Conservation (phyloP, 805 yeast species). For the Monosporozyma aerobia region DNA sequence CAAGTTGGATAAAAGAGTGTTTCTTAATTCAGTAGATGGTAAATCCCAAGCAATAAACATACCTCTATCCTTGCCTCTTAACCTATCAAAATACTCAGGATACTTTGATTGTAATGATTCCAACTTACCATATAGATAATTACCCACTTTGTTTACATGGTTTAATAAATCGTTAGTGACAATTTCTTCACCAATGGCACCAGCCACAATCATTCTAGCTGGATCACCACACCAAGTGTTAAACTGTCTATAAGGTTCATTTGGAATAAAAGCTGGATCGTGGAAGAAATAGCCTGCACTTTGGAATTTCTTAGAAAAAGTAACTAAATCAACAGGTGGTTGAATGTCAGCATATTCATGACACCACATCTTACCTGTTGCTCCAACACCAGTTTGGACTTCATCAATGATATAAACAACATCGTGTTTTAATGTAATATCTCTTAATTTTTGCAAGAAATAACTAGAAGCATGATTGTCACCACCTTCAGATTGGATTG, state of each 20-base stretch:
- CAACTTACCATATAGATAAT: conserved; percentile 41
- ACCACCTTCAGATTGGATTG: conserved; percentile 73
- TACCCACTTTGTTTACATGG: conserved; percentile 44
- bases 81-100: conserved; percentile 36
- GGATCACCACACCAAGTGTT: conserved; percentile 79
- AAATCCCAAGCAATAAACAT: conserved; percentile 61
- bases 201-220: conserved; percentile 55
- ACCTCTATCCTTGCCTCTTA: conserved; percentile 57
- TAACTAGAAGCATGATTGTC: conserved; percentile 59
- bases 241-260: conserved; percentile 57
- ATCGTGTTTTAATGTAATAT: conserved; percentile 46
- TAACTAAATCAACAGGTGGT: conserved; percentile 58
- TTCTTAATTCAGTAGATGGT: conserved; percentile 36
- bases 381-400: conserved; percentile 70
- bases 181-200: conserved; percentile 49
- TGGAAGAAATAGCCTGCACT: conserved; percentile 63
- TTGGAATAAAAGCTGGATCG: conserved; percentile 50
- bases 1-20: conserved; percentile 36
- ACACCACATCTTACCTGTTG: conserved; percentile 65
- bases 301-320: conserved; percentile 66
- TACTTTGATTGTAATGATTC: conserved; percentile 30
- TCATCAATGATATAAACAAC: conserved; percentile 59
- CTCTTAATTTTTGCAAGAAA: conserved; percentile 57
- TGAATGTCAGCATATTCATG: conserved; percentile 59
- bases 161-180: conserved; percentile 39